phyloP scores from a whole-genome alignment of 805 yeast species.

The Helenozyma baotianmanensis region DNA sequence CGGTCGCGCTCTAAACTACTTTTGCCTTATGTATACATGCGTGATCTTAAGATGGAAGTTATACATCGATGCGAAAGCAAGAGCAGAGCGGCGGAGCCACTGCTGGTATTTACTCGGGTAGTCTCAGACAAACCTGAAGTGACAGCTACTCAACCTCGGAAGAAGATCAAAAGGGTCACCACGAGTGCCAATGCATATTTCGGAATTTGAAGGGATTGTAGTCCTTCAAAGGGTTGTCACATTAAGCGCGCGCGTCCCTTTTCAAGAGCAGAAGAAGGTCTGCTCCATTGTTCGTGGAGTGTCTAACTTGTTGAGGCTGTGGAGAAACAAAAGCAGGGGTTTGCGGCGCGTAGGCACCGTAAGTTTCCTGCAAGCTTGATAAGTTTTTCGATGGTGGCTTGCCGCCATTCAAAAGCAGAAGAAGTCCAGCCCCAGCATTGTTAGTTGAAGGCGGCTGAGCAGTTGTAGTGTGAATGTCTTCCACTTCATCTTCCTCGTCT shows the following conservation, averaged over 20 bases:
- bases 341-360: conserved; percentile 5
- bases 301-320: conserved; percentile 2
- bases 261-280: conserved; percentile 18
- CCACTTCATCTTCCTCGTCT: conserved; percentile 30
- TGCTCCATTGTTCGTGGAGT: conserved; percentile 9
- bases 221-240: too few species aligned
- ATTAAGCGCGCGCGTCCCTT: conserved; percentile 2
- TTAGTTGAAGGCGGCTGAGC: conserved; percentile 2
- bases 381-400: conserved; percentile 4
- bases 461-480: not conserved
- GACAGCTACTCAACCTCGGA: not conserved
- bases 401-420: conserved; percentile 10
- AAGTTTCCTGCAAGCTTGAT: conserved; percentile 11
- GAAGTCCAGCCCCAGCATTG: conserved; percentile 10
- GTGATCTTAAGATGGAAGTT: conserved; percentile 6
- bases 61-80: not conserved
- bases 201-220: conserved; percentile 2
- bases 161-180: conserved; percentile 6
- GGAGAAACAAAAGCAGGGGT: conserved; percentile 12
- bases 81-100: too few species aligned
- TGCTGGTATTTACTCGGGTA: conserved; percentile 1
- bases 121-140: not conserved
- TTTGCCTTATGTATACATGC: conserved; percentile 12
- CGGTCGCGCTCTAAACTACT: not conserved
- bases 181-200: conserved; percentile 7